Evolutionary conservation across 2,329 filamentous ascomycete species (phyloP), one percentile per base, ranked within the genome.

Genomic region (Cladosporium colombiae): DNA sequence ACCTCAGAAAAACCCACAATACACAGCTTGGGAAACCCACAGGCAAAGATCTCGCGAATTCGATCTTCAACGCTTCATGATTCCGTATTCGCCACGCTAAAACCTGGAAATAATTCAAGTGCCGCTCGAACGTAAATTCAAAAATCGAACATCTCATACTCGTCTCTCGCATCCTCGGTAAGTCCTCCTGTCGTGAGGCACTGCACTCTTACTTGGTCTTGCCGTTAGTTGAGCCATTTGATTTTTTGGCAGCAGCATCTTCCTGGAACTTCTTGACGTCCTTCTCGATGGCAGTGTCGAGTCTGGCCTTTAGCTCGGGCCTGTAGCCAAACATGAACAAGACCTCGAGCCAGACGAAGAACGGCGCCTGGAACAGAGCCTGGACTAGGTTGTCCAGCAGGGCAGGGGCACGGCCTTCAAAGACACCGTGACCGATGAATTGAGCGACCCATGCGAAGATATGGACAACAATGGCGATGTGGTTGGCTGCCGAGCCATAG

Each of bases 321-420:
- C 95, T 87, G 79, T 98, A 99, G 58, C 95, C 95, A 60, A 96
- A 86, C 74, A 85, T 88, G 82, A 99, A 99, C 29, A 99, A 84
- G 27, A 96, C 81, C 81, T 98, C 93, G 73, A 99, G 90, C 91
- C 95, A 99, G 66, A 98, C 94, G 73, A 98, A 99, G 74, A 99
- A 90, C 10, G 95, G 95, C 0, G 95, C 95, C 27, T 98, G 84
- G 74, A 98, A 94, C 69, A 98, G 79, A 31, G 95, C 93, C 80
- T 98, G 95, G 57, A 96, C 84, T 50, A 98, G 80, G 74, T 97
- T 98, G 80, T 98, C 93, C 57, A 98, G 81, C 69, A 98, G 81
- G 5, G 93, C 94, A 8, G 94, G 95, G 2, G 93, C 92, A 62
- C 94, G 88, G 23, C 91, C 88, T 79, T 98, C 95, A 72, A 92